Conservation (phyloP, 305 asterid genomes). For the Fraxinus paxiana region DNA sequence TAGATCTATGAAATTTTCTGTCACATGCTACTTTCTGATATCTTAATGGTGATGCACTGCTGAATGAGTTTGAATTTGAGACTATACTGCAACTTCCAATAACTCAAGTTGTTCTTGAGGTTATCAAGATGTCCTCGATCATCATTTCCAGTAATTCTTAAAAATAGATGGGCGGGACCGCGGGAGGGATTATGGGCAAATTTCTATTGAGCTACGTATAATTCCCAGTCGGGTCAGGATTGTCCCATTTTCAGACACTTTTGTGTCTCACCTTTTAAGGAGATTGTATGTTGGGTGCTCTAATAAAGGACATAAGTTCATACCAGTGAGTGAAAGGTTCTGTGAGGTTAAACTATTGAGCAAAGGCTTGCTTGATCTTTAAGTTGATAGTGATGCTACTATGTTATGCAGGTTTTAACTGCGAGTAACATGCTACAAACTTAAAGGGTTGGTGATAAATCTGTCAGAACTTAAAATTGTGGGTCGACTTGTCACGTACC, state of each 20-base stretch:
- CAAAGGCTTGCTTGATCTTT: not conserved
- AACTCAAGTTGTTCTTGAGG: not conserved
- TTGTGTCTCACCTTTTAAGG: not conserved
- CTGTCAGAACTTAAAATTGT: not conserved
- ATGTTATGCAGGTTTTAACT: not conserved
- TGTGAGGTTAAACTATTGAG: not conserved
- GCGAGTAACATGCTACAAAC: not conserved
- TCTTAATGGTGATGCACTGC: not conserved
- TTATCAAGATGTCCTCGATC: not conserved
- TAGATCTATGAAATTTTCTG: constrained; percentile 13
- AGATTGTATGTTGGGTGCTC: not conserved
- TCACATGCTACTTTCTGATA: not conserved
- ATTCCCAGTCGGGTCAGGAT: not conserved
- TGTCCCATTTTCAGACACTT: not conserved
- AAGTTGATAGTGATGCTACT: not conserved
- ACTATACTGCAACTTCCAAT: not conserved
- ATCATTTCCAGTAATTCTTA: not conserved
- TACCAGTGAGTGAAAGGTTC: not conserved
- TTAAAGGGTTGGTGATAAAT: not conserved
- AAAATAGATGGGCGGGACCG: not conserved
- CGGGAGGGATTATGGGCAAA: not conserved
- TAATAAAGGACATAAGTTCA: not conserved
- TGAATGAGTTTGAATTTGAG: not conserved
- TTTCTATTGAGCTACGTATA: not conserved
- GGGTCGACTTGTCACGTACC: not conserved